Base-by-base conservation (phyloP, 257 asterid species). In the Penstemon newberryi region DNA sequence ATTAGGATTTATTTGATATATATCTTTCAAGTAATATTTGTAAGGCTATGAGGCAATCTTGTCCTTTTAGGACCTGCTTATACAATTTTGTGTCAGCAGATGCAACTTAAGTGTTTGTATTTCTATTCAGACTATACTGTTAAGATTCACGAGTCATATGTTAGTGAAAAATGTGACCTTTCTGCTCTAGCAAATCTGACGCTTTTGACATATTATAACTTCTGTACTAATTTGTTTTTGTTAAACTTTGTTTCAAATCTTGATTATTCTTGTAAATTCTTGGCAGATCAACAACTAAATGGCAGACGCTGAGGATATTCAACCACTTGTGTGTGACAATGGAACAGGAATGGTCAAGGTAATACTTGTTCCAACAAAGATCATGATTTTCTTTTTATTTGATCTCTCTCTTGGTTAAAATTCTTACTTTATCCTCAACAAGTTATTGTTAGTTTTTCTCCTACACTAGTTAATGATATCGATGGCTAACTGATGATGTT, bases 321-420 rank as follows among this genome's bases (percentile, higher is more conserved):
- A 76, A 46, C 76, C 76, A 19, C 80, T 76, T 70, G 80, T 76
- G 3, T 76, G 80, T 25, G 80, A 76, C 66, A 76, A 76, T 76
- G 80, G 80, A 59, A 76, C 73, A 37, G 80, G 80, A 65, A 76
- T 76, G 80, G 80, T 76, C 65, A 76, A 76, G 80, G 80, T 76
- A 46, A 58, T 56, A 10, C 37, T 37, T 63, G 37, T 51, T 75
- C 36, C 38, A n/a, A 45, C 53, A 73, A 36, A 4, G 10, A 57
- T 12, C 56, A 58, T 12, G 38, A 15, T 66, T 60, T 19, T 46
- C 49, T 18, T 8, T 38, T 8, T 59, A 6, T 40, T 56, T 8
- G 49, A 13, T 12, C 67, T 41, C 56, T 65, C 4, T 13, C 44
- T 50, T 36, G n/a, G 53, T 18, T 39, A 51, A 60, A 8, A 60